Percentiles rank a stretch among this genome's conserved stretches.
These are phyloP conservation scores for Xylaria sp. DNA, from an alignment of 495 filamentous ascomycete species.

Conservation along the genomic window DNA sequence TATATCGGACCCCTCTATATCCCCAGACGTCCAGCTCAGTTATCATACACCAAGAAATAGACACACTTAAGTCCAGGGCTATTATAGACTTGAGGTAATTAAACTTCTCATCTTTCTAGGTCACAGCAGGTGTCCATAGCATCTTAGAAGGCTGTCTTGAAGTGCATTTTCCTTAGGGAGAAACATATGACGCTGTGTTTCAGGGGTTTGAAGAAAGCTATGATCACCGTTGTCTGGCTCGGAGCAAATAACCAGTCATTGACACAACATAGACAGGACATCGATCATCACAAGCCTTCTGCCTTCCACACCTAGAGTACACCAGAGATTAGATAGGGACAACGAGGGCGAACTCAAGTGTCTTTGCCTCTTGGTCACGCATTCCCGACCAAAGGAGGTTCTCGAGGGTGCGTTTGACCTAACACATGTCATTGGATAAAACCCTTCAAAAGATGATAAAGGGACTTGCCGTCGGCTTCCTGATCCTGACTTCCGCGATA, in stretches of 20 bases:
- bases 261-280: too few species aligned
- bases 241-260: too few species aligned
- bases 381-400: neutral
- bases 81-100: neutral
- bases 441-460: neutral
- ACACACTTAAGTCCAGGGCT: neutral
- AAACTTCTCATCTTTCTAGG: neutral
- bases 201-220: neutral
- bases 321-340: neutral
- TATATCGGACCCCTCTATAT: neutral
- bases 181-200: neutral
- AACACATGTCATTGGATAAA: neutral
- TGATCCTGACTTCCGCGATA: too few species aligned
- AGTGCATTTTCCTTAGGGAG: neutral
- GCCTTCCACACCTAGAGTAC: neutral
- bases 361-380: neutral
- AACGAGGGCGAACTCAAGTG: neutral
- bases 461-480: slow-evolving; percentile 1
- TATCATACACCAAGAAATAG: neutral
- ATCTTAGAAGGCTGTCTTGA: neutral
- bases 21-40: neutral
- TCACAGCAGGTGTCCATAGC: neutral
- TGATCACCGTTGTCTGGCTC: neutral
- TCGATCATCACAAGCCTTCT: neutral
- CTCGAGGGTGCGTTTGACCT: neutral